Conservation (phyloP, 108 stramenopile species). For the Nannochloropsis gaditana region DNA sequence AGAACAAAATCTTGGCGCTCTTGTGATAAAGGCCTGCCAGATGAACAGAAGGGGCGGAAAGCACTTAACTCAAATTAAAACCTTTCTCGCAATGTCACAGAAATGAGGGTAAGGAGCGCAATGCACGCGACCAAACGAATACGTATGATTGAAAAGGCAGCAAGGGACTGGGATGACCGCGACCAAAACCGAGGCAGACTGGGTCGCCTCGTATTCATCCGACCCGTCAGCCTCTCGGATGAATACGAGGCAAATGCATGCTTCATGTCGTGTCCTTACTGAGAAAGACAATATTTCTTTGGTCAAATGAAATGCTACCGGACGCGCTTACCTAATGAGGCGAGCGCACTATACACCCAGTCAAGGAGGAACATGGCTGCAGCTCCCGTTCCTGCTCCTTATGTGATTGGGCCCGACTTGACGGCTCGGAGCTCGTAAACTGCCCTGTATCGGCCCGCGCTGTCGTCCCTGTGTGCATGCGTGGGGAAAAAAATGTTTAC, state of each 20-base stretch:
- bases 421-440: neutral
- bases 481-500: too few relatives aligned
- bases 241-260: too few relatives aligned
- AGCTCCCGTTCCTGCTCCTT: neutral
- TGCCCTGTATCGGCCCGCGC: neutral
- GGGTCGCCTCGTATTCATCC: too few relatives aligned
- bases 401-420: neutral
- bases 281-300: too few relatives aligned
- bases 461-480: neutral
- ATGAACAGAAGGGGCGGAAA: neutral
- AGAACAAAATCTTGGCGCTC: conserved; percentile 98
- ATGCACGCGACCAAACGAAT: neutral
- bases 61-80: neutral
- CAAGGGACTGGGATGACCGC: neutral
- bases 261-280: too few relatives aligned
- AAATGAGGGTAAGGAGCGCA: too few relatives aligned
- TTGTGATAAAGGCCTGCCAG: conserved; percentile 91
- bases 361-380: conserved; percentile 56
- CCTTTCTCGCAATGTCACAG: too few relatives aligned
- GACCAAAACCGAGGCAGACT: neutral
- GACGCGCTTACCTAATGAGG: conserved; percentile 50
- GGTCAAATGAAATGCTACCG: too few relatives aligned
- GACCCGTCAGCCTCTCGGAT: too few relatives aligned
- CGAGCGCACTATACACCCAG: conserved; percentile 57
- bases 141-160: neutral